These are phyloP conservation scores for Kitagawia praeruptora DNA, from an alignment of 129 eudicot genomes.

Conservation along the genomic window DNA sequence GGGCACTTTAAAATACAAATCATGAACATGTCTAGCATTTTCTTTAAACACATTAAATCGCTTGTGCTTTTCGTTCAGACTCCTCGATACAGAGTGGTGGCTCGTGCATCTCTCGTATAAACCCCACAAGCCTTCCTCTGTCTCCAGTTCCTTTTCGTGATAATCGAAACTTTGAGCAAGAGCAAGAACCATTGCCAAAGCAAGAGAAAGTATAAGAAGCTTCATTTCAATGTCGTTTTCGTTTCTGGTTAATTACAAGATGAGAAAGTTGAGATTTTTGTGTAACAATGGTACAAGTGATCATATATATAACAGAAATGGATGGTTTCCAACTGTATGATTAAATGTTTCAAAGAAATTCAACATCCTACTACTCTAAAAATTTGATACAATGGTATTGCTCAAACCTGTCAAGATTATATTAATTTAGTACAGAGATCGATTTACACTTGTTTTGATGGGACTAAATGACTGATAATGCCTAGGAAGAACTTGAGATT, in stretches of 20 bases:
- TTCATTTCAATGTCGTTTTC: slow-evolving; percentile 15
- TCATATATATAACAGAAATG: not conserved
- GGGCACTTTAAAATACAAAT: too few relatives aligned
- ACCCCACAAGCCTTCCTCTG: slow-evolving; percentile 54
- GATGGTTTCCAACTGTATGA: not conserved
- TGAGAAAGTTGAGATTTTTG: not conserved
- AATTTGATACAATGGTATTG: too few relatives aligned
- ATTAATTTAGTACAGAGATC: too few relatives aligned
- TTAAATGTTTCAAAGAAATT: too few relatives aligned
- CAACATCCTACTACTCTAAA: too few relatives aligned
- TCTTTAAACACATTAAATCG: slow-evolving; percentile 70
- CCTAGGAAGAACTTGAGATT: too few relatives aligned
- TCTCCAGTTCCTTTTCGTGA: slow-evolving; percentile 52
- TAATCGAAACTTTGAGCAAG: slow-evolving; percentile 40
- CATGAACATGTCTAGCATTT: slow-evolving; percentile 39
- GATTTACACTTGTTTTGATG: too few relatives aligned
- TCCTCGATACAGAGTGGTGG: slow-evolving; percentile 39
- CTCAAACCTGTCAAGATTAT: too few relatives aligned
- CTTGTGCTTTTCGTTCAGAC: slow-evolving; percentile 51
- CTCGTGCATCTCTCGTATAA: slow-evolving; percentile 76
- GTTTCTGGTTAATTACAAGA: not conserved
- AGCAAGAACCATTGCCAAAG: slow-evolving; percentile 27
- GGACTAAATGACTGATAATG: too few relatives aligned
- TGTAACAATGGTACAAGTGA: slow-evolving; percentile 15
- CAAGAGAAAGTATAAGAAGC: slow-evolving; percentile 17